These are phyloP conservation scores for Biscogniauxia sp. DNA, from an alignment of 2,329 filamentous ascomycete genomes.

Conservation along the genomic window DNA sequence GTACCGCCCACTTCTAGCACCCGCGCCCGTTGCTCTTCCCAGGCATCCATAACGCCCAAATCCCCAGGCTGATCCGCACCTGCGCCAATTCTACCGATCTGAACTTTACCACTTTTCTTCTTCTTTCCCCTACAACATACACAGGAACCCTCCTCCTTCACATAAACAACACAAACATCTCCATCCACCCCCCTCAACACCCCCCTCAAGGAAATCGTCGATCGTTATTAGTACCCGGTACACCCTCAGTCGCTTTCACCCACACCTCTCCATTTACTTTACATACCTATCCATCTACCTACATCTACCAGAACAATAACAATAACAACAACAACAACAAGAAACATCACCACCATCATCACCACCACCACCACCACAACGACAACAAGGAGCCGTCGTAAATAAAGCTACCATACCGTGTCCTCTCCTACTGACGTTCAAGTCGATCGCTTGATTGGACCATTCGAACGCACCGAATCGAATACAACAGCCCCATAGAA, in stretches of 20 bases:
- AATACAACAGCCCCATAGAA: not conserved
- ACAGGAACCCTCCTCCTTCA: not conserved
- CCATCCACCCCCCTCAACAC: not conserved
- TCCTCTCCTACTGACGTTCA: not conserved
- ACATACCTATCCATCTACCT: too few species aligned
- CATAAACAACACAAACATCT: constrained; percentile 2
- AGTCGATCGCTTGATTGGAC: not conserved
- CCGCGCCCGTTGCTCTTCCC: constrained; percentile 4
- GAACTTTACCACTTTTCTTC: constrained; percentile 2
- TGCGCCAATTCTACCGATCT: constrained; percentile 10
- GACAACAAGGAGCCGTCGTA: not conserved
- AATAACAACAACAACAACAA: too few species aligned
- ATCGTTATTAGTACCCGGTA: not conserved
- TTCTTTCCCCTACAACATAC: constrained; percentile 2
- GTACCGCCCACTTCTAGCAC: constrained; percentile 11
- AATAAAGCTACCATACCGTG: not conserved
- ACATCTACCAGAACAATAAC: not conserved
- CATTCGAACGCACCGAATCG: not conserved
- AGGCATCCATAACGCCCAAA: constrained; percentile 21
- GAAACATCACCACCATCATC: not conserved
- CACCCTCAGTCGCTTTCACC: not conserved
- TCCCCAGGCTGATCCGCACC: constrained; percentile 17
- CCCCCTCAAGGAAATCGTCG: not conserved
- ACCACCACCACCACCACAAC: not conserved
- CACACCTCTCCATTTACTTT: too few species aligned